Evolutionary conservation across 106 monocot species (phyloP).

Genomic region (Allium sativum): DNA sequence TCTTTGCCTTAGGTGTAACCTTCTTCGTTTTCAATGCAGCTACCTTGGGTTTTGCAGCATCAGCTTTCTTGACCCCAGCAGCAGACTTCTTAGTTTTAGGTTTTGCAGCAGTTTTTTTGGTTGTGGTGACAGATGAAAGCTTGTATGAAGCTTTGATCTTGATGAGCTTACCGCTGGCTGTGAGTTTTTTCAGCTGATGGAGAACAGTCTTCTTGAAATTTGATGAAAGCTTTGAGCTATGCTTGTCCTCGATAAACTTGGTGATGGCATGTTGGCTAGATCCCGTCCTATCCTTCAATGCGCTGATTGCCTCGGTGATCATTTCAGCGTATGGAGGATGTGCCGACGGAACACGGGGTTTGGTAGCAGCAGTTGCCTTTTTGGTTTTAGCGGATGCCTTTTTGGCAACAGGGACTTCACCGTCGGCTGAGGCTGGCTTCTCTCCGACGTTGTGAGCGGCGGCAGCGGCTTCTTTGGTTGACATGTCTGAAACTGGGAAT

Average conservation of each 20-base stretch:
- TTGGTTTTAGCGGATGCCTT: slow-evolving; percentile 13
- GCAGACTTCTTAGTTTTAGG: neutral
- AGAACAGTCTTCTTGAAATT: slow-evolving; percentile 64
- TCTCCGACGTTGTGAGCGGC: neutral
- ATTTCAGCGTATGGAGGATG: slow-evolving; percentile 69
- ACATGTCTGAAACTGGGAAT: slow-evolving; percentile 2
- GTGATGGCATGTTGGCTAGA: slow-evolving; percentile 51
- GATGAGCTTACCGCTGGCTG: slow-evolving; percentile 55
- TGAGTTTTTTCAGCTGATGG: slow-evolving; percentile 44
- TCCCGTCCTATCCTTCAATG: slow-evolving; percentile 73
- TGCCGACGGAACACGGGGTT: slow-evolving; percentile 11
- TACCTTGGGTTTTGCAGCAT: neutral
- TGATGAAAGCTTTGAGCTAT: slow-evolving; percentile 40
- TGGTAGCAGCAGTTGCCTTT: slow-evolving; percentile 31
- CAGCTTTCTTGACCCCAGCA: slow-evolving; percentile 2
- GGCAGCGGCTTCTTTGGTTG: slow-evolving; percentile 14
- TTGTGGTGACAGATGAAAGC: slow-evolving; percentile 29
- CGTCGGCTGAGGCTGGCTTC: neutral
- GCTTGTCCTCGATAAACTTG: slow-evolving; percentile 41
- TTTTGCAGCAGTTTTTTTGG: neutral
- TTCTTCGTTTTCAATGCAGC: neutral
- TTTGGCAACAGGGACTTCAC: neutral
- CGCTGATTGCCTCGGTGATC: slow-evolving; percentile 55
- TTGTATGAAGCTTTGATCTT: slow-evolving; percentile 81
- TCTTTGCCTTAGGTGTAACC: neutral